Conservation (phyloP, 768 basidiomycete genomes). For the Hypsizygus marmoreus region DNA sequence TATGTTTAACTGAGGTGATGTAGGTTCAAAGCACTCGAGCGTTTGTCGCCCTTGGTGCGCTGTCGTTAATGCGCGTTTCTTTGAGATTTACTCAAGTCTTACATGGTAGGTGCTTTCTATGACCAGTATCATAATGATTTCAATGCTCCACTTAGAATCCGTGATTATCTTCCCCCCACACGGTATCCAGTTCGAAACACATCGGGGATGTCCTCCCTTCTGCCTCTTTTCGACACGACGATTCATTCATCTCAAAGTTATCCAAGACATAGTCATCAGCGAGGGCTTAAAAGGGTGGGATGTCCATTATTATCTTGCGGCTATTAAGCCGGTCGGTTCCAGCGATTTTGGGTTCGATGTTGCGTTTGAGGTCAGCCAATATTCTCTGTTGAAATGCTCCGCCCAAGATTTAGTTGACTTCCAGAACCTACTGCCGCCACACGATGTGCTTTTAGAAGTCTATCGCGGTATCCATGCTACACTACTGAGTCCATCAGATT, state of each 20-base stretch:
- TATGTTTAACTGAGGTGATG: not conserved
- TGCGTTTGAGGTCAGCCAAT: slow-evolving; percentile 56
- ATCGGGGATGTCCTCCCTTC: slow-evolving; percentile 53
- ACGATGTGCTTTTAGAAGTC: slow-evolving; percentile 58
- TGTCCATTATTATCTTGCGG: slow-evolving; percentile 67
- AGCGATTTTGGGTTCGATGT: slow-evolving; percentile 45
- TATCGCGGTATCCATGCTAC: slow-evolving; percentile 61
- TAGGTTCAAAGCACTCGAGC: not conserved
- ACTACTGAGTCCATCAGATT: slow-evolving; percentile 25
- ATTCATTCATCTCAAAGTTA: slow-evolving; percentile 57
- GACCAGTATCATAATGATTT: not conserved
- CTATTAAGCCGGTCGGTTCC: slow-evolving; percentile 34
- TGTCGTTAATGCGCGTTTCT: slow-evolving; percentile 3
- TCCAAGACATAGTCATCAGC: slow-evolving; percentile 71
- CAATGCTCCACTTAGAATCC: slow-evolving; percentile 51
- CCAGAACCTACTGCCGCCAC: slow-evolving; percentile 69
- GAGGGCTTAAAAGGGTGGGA: slow-evolving; percentile 76
- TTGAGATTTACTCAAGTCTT: slow-evolving; percentile 8
- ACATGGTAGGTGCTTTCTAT: slow-evolving; percentile 11
- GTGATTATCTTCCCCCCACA: slow-evolving; percentile 64
- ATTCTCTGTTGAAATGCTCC: slow-evolving; percentile 1
- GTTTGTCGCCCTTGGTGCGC: not conserved
- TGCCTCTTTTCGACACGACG: slow-evolving; percentile 40
- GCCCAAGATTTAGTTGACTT: slow-evolving; percentile 5
- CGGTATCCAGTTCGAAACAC: slow-evolving; percentile 76